Evolutionary conservation across 2,329 filamentous ascomycete genomes (phyloP), one percentile per base, ranked within the genome.

Genomic region (Fusarium circinatum): DNA sequence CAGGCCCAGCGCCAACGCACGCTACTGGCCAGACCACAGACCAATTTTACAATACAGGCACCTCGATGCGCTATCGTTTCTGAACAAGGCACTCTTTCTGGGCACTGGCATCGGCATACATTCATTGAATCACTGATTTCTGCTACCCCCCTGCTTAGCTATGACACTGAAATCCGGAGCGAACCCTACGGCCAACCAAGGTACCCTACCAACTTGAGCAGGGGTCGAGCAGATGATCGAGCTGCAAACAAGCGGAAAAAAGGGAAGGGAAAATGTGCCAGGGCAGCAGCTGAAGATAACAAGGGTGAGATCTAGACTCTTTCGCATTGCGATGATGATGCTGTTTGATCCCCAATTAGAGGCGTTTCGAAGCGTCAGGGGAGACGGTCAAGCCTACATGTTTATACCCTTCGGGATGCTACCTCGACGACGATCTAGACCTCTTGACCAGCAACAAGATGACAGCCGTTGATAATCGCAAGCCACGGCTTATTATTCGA

Each of bases 141-240:
- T 62, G 51, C 47, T 28, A 28, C 32, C 63, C 41, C 62, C 70
- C 59, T 63, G 51, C 48, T 57, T 68, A 39, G 52, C 57, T 65
- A 68, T 59, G 65, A 57, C 56, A 56, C 48, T 39, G 38, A 59
- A 57, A 51, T 42, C 65, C 68, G 68, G 68, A 75, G 65, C 45
- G 60, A 73, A 73, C 44, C 69, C 54, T 67, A 75, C 72, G 72
- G 61, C 57, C 39, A 48, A 73, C 47, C 65, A 70, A 59, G 67
- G 67, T 28, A 65, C 54, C 34, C 42, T 38, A 32, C 32, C 41
- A 45, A 51, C 41, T 67, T 49, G 42, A 54, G 54, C 72, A 75
- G 72, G 72, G 72, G 65, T 64, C 38, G 22, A 26, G 48, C 55
- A 55, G 62, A 74, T 73, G 59, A 70, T 59, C 42, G 26, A 39